Evolutionary conservation across 164 flowering plant species (phyloP), one percentile per base, ranked within the genome.

Genomic region (Vitis cinerea): DNA sequence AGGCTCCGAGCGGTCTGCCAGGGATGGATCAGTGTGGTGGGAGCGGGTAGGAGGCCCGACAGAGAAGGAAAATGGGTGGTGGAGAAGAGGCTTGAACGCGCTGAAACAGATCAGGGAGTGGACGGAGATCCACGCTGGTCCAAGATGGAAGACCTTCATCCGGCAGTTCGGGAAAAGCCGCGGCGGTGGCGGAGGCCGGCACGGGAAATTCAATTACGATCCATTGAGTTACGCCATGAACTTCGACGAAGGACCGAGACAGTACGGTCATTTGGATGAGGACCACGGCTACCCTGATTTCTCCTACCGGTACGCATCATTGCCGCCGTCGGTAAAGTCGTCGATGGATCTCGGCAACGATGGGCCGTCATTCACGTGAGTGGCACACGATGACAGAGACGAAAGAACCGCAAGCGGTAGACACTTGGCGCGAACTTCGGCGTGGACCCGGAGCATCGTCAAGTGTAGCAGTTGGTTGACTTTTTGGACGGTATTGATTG

Each of bases 211-310:
- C 82, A 76, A 76, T 9, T 86, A 86, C 73, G 89, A 86, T 68
- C 83, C 90, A 0, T 27, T 83, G 72, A 83, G 87, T 69, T 86
- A 86, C 61, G 72, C 89, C 2, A 63, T 75, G 16, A 86, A 86
- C 50, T 86, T 86, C 75, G 87, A 86, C 74, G 86, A 85, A 23
- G 83, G 84, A 3, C 68, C 66, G 31, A 72, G 71, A 61, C 67
- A 75, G 50, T 57, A 73, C 57, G 68, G 69, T 63, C 12, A 61
- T 44, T 67, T 16, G 0, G 84, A 79, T 29, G 82, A 79, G 10
- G 82, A 81, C 69, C 37, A 8, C 11, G 12, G 54, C 14, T 10
- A 49, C 59, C 60, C 78, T 2, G 74, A 70, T 4, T 80, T 80
- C 74, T 80, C 83, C 0, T 13, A 57, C 4, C 51, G 83, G 65